Evolutionary conservation across 176 grass and related monocot genomes (phyloP).

Genomic region (Aegilops longissima): DNA sequence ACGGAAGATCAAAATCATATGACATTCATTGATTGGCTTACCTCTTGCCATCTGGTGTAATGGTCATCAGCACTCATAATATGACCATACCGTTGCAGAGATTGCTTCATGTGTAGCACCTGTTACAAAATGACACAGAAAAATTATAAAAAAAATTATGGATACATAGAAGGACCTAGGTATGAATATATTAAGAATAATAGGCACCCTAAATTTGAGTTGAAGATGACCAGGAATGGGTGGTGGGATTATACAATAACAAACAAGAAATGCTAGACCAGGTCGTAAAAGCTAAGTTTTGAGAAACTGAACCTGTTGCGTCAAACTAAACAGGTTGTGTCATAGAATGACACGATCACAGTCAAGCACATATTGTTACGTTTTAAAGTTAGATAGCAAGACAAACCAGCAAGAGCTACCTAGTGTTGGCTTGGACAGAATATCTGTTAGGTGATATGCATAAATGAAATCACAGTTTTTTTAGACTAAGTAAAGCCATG

Average conservation of each 20-base stretch:
- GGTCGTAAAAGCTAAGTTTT: background rate
- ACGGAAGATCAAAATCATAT: conserved; percentile 6
- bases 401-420: conserved; percentile 5
- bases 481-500: conserved; percentile 18
- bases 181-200: conserved; percentile 14
- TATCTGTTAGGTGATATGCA: conserved; percentile 20
- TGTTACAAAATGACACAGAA: conserved; percentile 31
- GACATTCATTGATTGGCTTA: conserved; percentile 33
- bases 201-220: conserved; percentile 2
- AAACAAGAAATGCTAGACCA: conserved; percentile 5
- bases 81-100: conserved; percentile 71
- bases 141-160: background rate
- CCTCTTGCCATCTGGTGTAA: conserved; percentile 97
- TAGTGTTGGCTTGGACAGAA: conserved; percentile 22
- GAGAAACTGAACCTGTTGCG: conserved; percentile 9
- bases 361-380: conserved; percentile 8
- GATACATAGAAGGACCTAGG: background rate
- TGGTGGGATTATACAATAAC: background rate
- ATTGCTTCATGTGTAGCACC: conserved; percentile 77
- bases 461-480: conserved; percentile 7
- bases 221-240: background rate
- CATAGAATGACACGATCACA: background rate
- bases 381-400: conserved; percentile 16
- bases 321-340: background rate
- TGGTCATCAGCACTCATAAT: conserved; percentile 81